Base-by-base conservation (phyloP, 257 asterid genomes). In the Ajuga chamaepitys region DNA sequence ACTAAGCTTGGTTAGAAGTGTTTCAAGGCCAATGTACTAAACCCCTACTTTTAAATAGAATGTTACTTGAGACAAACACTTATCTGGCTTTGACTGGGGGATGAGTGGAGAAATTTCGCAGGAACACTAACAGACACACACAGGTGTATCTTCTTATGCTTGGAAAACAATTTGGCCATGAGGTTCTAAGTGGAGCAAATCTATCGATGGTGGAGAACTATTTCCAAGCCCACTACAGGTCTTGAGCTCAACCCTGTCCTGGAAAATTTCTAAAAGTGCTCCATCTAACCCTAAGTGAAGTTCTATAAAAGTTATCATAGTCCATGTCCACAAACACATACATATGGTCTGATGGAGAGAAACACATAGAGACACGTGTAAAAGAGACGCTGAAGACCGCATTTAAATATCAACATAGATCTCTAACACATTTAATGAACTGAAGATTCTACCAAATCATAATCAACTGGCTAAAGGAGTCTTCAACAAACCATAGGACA, bases 341-440 rank as follows among this genome's bases (percentile, higher is more conserved):
- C 47, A 57, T 57, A 17, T 34, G 9, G 64, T 20, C 53, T 21
- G 61, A 56, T 24, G 25, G 48, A 7, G 57, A 25, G 37, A 28
- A 8, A 34, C 17, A 14, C 17, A 48, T 47, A 47, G 2, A 47
- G 3, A 47, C 3, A 51, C 24, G 25, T 3, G 1, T 2, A n/a
- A 60, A 11, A 38, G 17, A 60, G 53, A 60, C 25, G 32, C 20
- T 12, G 12, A 18, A 41, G 12, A 45, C 24, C 2, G 37, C 17
- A 17, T 34, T 32, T 37, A 38, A 37, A 25, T 38, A 56, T 24
- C 28, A 14, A 47, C 60, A 58, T 3, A 45, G 37, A 52, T 68
- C 68, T 67, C 56, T 8, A 26, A 60, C 46, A 35, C 58, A 69
- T 56, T 56, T 53, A 68, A 70, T 58, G 57, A 70, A 46, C 25